phyloP scores from a whole-genome alignment of 768 basidiomycete genomes.

The Calocera cornea region DNA sequence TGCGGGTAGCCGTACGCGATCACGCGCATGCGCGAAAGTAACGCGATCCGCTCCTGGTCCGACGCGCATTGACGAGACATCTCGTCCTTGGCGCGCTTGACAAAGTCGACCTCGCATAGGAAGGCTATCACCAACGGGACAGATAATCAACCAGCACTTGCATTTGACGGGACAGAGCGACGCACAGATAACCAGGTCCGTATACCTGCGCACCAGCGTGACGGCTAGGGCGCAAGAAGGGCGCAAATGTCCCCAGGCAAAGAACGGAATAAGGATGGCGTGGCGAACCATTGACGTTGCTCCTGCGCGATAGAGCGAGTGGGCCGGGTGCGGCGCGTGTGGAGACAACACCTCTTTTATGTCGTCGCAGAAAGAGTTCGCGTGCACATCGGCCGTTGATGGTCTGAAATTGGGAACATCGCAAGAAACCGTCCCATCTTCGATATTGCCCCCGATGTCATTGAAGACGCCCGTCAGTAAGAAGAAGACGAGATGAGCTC shows the following conservation, averaged over 20 bases:
- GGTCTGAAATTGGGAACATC: too few relatives aligned
- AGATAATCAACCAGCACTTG: background rate
- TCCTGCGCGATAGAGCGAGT: too few relatives aligned
- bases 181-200: background rate
- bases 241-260: background rate
- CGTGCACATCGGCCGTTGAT: too few relatives aligned
- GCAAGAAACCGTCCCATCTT: too few relatives aligned
- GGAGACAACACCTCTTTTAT: too few relatives aligned
- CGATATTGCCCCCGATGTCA: too few relatives aligned
- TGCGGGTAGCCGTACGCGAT: background rate
- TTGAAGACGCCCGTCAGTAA: too few relatives aligned
- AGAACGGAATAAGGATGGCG: background rate
- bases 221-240: background rate
- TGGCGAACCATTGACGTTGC: conserved; percentile 2
- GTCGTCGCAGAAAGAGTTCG: too few relatives aligned
- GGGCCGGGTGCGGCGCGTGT: too few relatives aligned
- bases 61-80: background rate
- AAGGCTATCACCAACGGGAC: background rate
- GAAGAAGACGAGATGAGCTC: too few relatives aligned
- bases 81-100: background rate
- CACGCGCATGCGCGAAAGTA: background rate
- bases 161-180: background rate
- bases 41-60: background rate
- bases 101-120: conserved; percentile 3
- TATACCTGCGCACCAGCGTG: background rate